Percentiles rank a stretch among this genome's conserved stretches.
phyloP scores from a whole-genome alignment of 768 basidiomycete species.

The Rickenella mellea region DNA sequence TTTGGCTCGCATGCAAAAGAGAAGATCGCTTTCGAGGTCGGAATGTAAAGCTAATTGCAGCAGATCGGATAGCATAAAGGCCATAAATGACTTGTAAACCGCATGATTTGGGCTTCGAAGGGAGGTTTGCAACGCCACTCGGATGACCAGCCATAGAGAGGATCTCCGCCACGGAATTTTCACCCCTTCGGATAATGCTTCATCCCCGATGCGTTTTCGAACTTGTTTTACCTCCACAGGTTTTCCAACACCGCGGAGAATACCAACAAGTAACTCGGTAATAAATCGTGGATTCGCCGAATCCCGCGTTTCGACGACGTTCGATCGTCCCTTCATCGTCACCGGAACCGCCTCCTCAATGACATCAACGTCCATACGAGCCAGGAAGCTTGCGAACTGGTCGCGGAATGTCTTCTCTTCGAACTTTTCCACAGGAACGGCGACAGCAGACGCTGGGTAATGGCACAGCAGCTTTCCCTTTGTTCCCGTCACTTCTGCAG shows the following conservation, averaged over 20 bases:
- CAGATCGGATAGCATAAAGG: conserved; percentile 26
- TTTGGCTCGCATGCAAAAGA: conserved; percentile 20
- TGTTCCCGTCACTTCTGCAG: conserved; percentile 24
- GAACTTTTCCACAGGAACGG: conserved; percentile 20
- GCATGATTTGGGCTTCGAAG: conserved; percentile 7
- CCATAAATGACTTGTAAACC: conserved; percentile 39
- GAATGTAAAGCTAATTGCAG: conserved; percentile 12
- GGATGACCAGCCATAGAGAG: conserved; percentile 38
- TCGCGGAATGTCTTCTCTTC: conserved; percentile 20
- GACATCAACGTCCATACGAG: conserved; percentile 22
- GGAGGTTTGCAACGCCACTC: conserved; percentile 30
- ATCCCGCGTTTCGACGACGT: conserved; percentile 25
- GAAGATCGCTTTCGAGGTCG: conserved; percentile 17
- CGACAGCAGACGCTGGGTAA: conserved; percentile 36
- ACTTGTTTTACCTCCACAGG: conserved; percentile 20
- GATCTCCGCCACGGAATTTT: conserved; percentile 39
- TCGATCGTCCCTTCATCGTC: conserved; percentile 22
- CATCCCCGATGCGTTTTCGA: conserved; percentile 37
- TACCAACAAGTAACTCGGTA: conserved; percentile 37
- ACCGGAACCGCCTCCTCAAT: conserved; percentile 24
- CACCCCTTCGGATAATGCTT: conserved; percentile 32
- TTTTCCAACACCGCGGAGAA: conserved; percentile 28
- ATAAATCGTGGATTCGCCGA: conserved; percentile 37
- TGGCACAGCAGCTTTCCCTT: conserved; percentile 35
- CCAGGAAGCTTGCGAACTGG: conserved; percentile 30